phyloP scores from a whole-genome alignment of 2,329 filamentous ascomycete species.

The Thelonectria discophora region DNA sequence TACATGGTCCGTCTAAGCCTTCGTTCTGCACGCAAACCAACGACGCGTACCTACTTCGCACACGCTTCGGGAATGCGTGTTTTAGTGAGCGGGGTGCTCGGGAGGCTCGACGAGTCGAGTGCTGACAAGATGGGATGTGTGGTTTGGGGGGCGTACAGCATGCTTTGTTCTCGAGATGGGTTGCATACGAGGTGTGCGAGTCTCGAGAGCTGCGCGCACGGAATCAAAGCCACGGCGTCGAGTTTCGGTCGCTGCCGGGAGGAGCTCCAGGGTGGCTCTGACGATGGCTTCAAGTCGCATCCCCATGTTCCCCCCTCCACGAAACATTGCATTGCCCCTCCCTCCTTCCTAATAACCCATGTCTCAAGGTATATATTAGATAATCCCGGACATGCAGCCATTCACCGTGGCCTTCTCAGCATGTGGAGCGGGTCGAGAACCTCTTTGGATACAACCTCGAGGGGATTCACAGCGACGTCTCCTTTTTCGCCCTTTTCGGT shows the following conservation, averaged over 20 bases:
- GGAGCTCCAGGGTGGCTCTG: too few species aligned
- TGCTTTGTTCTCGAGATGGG: background rate
- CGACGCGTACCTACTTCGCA: too few species aligned
- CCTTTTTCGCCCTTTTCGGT: slow-evolving; percentile 9
- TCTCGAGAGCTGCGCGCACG: too few species aligned
- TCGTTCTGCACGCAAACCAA: slow-evolving; percentile 38
- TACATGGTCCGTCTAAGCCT: slow-evolving; percentile 7
- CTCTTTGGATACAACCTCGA: background rate
- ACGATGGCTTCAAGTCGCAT: too few species aligned
- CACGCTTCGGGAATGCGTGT: slow-evolving; percentile 41
- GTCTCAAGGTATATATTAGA: too few species aligned
- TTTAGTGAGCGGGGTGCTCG: slow-evolving; percentile 20
- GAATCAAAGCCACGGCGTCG: too few species aligned
- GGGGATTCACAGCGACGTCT: too few species aligned
- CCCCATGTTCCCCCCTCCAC: too few species aligned
- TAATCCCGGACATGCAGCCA: too few species aligned
- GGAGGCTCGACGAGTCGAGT: slow-evolving; percentile 18
- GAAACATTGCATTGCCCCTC: too few species aligned
- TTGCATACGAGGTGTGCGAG: background rate
- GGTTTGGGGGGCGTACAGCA: slow-evolving; percentile 1
- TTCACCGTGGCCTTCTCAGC: background rate
- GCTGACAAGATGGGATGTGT: slow-evolving; percentile 12
- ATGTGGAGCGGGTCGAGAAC: slow-evolving; percentile 2
- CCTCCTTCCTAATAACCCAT: too few species aligned
- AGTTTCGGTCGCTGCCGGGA: too few species aligned